Evolutionary conservation across 2,329 filamentous ascomycete genomes (phyloP).

Genomic region (Colletotrichum falcatum): DNA sequence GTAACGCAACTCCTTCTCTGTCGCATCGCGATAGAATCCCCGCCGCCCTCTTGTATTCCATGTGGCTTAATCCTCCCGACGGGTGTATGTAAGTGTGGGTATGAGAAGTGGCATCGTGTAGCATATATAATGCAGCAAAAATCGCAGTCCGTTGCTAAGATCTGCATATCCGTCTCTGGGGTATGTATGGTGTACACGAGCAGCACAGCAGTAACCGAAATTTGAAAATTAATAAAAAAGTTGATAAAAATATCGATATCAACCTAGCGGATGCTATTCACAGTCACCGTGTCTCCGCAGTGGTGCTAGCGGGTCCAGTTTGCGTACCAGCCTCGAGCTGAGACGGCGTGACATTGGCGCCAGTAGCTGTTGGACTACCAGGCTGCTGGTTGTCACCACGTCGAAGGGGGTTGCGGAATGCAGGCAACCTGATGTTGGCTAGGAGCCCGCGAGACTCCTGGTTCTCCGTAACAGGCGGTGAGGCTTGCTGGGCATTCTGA

Average conservation of each 20-base stretch:
- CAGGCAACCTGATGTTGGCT: constrained; percentile 39
- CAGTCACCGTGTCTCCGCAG: constrained; percentile 24
- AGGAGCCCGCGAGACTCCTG: constrained; percentile 38
- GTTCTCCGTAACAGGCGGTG: constrained; percentile 27
- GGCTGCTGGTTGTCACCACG: constrained; percentile 42
- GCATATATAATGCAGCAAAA: constrained; percentile 30
- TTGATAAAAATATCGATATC: constrained; percentile 27
- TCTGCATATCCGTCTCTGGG: constrained; percentile 35
- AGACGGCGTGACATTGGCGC: constrained; percentile 56
- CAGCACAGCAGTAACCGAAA: constrained; percentile 35
- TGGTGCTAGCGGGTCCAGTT: constrained; percentile 36
- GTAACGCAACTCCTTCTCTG: constrained; percentile 22
- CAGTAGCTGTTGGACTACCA: constrained; percentile 43
- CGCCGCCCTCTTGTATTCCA: constrained; percentile 14
- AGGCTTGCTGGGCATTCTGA: constrained; percentile 11
- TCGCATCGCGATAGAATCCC: background rate
- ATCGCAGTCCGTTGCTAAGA: constrained; percentile 36
- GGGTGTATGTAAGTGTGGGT: constrained; percentile 35
- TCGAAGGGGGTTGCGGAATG: constrained; percentile 42
- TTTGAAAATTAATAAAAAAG: background rate
- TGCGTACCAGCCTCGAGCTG: constrained; percentile 60
- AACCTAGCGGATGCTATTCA: background rate
- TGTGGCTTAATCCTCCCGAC: constrained; percentile 11
- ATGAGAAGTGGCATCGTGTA: constrained; percentile 37
- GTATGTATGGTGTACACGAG: constrained; percentile 41